Base-by-base conservation (phyloP, 768 basidiomycete genomes). In the Cyathus striatus region DNA sequence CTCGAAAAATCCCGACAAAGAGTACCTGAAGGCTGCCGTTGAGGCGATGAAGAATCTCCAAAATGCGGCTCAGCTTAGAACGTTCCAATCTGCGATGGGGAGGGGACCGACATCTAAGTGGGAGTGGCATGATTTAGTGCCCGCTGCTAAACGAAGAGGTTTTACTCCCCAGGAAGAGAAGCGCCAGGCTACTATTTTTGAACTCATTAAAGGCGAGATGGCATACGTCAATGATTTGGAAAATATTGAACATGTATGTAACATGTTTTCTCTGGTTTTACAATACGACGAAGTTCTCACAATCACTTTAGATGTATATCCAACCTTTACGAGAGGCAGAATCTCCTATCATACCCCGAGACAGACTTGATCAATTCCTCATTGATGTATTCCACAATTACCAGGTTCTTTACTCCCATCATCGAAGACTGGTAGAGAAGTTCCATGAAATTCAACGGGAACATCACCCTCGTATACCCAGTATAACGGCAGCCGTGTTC, bases 161-260 rank as follows among this genome's bases (percentile, higher is more conserved):
- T 72, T 93, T 46, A 68, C 77, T 14, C 86, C 86, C 57, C 73
- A 86, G 40, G 92, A 93, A 58, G 68, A 75, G 22, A 88, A 89
- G 61, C 78, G 91, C 17, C 93, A 97, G 63, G 78, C 83, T 38
- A 81, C 89, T 50, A 93, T 96, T 37, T 97, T 95, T 55, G 93
- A 97, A 64, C 65, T 96, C 44, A 95, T 97, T 62, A 89, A 95
- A 58, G 87, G 87, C 46, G 93, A 97, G 64, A 97, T 97, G 92
- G 79, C 81, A 20, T 96, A 95, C 59, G 93, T 95, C n/a, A 87
- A 82, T 48, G 94, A 96, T 67, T 64, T 97, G 39, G 88, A 93
- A 60, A 90, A 84, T 41, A 86, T 96, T 40, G 86, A 90, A 45
- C 72, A 68, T 40, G 91, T 93, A 50, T 22, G 79, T 62, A n/a